Evolutionary conservation across 225 moss, liverwort and hornwort genomes (phyloP).

Genomic region (Marchantia polymorpha): DNA sequence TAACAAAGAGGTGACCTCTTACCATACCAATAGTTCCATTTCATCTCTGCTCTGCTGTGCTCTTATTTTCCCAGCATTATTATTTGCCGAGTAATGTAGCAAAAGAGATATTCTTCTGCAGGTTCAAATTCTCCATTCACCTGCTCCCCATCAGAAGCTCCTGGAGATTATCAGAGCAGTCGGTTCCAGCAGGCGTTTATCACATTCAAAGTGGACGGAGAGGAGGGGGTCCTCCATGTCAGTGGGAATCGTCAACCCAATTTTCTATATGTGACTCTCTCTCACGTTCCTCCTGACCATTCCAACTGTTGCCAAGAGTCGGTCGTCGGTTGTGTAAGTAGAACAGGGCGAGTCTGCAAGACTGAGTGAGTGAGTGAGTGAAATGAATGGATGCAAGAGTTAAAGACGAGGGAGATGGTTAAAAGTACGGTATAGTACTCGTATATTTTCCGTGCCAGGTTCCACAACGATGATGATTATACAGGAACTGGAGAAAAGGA

Average conservation of each 20-base stretch:
- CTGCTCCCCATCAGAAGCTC: slow-evolving; percentile 1
- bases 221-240: background rate
- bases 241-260: background rate
- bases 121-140: background rate
- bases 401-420: background rate
- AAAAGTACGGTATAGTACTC: background rate
- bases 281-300: background rate
- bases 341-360: no score
- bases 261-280: slow-evolving; percentile 2
- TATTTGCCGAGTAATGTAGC: no score
- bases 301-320: background rate
- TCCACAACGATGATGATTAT: background rate
- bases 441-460: background rate
- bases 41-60: no score
- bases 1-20: no score
- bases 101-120: background rate
- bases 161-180: background rate
- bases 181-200: background rate
- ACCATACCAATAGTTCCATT: no score
- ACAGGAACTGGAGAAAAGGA: background rate
- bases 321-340: background rate
- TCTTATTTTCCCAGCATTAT: no score
- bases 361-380: background rate
- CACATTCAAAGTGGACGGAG: slow-evolving; percentile 2
- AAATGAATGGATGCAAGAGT: background rate